Base-by-base conservation (phyloP, 768 basidiomycete genomes). In the Mycena epipterygia region DNA sequence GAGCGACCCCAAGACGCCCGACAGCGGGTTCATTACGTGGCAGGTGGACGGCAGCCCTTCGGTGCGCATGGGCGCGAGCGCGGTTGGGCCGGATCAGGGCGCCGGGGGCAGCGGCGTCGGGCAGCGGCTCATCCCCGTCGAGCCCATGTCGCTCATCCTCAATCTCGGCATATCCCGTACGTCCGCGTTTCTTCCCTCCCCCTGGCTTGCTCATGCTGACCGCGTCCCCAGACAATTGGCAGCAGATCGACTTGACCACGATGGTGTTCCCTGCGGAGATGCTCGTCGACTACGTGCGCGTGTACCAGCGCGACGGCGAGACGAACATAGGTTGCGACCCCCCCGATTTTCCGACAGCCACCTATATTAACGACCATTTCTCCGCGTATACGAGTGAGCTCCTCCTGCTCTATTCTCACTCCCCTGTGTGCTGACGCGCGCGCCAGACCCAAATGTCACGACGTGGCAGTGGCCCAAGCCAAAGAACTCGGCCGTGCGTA, bases 281-380 rank as follows among this genome's bases (percentile, higher is more conserved):
- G 84, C 82, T 87, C 44, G 81, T 95, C 41, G 93, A 96, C 78
- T 95, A 95, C 77, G 90, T 95, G 44, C 87, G 94, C 29, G 91
- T 96, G 23, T 96, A 95, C 78, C 94, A 95, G 79, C 81, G 89
- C 57, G 83, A 86, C 71, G 89, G 87, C 4, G 68, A 81, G 59
- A 81, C 73, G 33, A 93, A 93, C 75, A 76, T 90, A 30, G 92
- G 93, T 3, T 95, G 94, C 76, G 83, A 89, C 76, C 93, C 93
- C 0, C 72, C 79, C 30, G 83, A 86, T 49, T 89, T 86, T 71
- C 94, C 93, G 1, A 96, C 94, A 3, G 80, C 85, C 64, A 81
- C 88, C 49, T 93, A 92, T 77, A 92, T 92, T 74, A 78, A 82
- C 35, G 76, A 77, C 32, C 91, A 93, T 77, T 44, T 82, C 58